Evolutionary conservation across 306 rosid genomes (phyloP).

Genomic region (Prunus persica): DNA sequence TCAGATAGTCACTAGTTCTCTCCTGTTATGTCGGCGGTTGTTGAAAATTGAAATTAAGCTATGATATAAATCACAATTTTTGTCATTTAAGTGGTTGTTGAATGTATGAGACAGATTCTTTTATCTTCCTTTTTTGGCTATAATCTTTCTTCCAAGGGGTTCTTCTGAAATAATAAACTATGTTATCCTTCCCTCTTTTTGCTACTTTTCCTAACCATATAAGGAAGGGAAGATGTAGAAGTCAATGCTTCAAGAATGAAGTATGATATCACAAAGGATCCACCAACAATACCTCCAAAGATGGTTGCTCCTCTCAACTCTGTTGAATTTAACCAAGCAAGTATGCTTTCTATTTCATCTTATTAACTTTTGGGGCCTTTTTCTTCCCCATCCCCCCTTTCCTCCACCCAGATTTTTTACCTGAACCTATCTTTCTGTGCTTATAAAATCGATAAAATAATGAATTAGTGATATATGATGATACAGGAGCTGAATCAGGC

Average conservation of each 20-base stretch:
- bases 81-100: neutral
- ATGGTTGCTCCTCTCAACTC: constrained; percentile 29
- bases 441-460: constrained; percentile 20
- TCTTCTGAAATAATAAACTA: constrained; percentile 15
- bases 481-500: constrained; percentile 46
- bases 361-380: neutral
- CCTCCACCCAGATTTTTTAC: neutral
- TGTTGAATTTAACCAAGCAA: constrained; percentile 45
- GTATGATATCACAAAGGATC: constrained; percentile 28
- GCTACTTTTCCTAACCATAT: constrained; percentile 13
- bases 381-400: neutral
- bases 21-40: neutral
- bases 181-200: neutral
- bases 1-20: constrained; percentile 6
- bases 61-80: neutral
- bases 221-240: constrained; percentile 42
- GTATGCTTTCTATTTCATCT: constrained; percentile 46
- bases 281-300: constrained; percentile 34
- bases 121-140: constrained; percentile 1
- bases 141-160: constrained; percentile 18
- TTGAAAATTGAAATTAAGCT: constrained; percentile 4
- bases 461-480: constrained; percentile 30
- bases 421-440: neutral
- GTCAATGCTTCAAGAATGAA: constrained; percentile 29
- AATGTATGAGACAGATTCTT: neutral